Evolutionary conservation across 805 yeast species (phyloP).

Genomic region (Wickerhamiella alocasiicola): DNA sequence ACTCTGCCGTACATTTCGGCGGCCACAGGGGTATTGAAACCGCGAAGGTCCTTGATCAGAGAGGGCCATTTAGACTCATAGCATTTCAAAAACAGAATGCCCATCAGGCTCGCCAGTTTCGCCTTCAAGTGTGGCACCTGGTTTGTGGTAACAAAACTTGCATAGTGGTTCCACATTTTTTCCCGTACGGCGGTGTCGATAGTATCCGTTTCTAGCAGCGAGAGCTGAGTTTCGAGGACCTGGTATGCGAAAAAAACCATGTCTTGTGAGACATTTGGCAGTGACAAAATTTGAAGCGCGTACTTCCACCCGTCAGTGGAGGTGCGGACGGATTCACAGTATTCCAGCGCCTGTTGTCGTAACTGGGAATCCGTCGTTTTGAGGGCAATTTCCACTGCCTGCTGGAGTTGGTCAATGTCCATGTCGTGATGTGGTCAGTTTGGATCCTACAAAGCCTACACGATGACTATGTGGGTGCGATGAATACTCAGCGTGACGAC

Average conservation of each 20-base stretch:
- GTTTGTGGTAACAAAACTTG: conserved; percentile 21
- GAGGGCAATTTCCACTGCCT: conserved; percentile 77
- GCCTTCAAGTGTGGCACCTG: conserved; percentile 37
- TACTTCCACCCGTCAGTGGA: conserved; percentile 39
- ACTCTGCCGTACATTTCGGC: conserved; percentile 67
- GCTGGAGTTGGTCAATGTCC: conserved; percentile 50
- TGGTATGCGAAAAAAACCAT: conserved; percentile 58
- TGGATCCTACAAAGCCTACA: too few relatives aligned
- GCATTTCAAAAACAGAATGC: conserved; percentile 37
- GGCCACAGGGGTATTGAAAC: conserved; percentile 32
- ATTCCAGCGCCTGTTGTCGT: conserved; percentile 40
- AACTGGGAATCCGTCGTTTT: conserved; percentile 48
- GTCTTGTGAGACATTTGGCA: conserved; percentile 35
- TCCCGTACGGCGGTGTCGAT: conserved; percentile 36
- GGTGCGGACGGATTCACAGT: conserved; percentile 32
- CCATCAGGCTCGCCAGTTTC: conserved; percentile 45
- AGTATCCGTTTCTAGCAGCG: conserved; percentile 35
- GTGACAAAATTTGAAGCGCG: conserved; percentile 30
- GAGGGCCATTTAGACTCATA: conserved; percentile 39
- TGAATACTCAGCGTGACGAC: too few relatives aligned
- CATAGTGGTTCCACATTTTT: conserved; percentile 37
- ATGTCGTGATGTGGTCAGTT: too few relatives aligned
- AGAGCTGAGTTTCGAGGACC: conserved; percentile 48
- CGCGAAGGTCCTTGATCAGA: conserved; percentile 39
- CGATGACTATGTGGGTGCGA: too few relatives aligned